Conservation (phyloP, 2,329 filamentous ascomycete genomes). For the Arthrobotrys iridis region DNA sequence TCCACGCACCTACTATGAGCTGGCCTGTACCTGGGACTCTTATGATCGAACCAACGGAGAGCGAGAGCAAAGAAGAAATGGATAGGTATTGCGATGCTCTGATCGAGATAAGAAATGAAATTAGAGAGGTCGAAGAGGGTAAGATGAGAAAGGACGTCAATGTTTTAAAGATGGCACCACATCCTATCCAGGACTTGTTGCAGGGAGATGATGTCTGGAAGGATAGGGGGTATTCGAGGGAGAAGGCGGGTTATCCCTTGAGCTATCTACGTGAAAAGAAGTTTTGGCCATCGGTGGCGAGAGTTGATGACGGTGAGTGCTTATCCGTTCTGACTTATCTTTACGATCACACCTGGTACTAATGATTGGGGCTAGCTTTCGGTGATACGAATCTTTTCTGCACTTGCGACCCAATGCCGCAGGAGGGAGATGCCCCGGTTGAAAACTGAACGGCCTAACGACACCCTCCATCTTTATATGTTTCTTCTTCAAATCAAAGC, state of each 20-base stretch:
- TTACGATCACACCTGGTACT: constrained; percentile 52
- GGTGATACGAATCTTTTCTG: constrained; percentile 95
- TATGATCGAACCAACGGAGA: constrained; percentile 98
- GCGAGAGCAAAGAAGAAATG: constrained; percentile 88
- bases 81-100: constrained; percentile 93
- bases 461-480: neutral
- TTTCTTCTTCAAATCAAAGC: neutral
- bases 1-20: constrained; percentile 96
- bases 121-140: constrained; percentile 82
- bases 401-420: constrained; percentile 85
- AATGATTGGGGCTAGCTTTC: constrained; percentile 69
- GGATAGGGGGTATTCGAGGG: constrained; percentile 78
- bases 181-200: constrained; percentile 83
- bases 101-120: constrained; percentile 85
- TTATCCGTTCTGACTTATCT: neutral
- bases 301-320: constrained; percentile 85
- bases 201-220: constrained; percentile 72
- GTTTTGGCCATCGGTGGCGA: constrained; percentile 90
- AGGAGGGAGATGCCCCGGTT: constrained; percentile 58
- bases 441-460: constrained; percentile 11
- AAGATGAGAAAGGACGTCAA: constrained; percentile 78
- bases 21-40: constrained; percentile 95
- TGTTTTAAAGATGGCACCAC: constrained; percentile 87
- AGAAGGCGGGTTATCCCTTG: constrained; percentile 87
- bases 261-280: constrained; percentile 90